Evolutionary conservation across 495 filamentous ascomycete species (phyloP), one percentile per base, ranked within the genome.

Genomic region (Massariosphaeria phaeospora): DNA sequence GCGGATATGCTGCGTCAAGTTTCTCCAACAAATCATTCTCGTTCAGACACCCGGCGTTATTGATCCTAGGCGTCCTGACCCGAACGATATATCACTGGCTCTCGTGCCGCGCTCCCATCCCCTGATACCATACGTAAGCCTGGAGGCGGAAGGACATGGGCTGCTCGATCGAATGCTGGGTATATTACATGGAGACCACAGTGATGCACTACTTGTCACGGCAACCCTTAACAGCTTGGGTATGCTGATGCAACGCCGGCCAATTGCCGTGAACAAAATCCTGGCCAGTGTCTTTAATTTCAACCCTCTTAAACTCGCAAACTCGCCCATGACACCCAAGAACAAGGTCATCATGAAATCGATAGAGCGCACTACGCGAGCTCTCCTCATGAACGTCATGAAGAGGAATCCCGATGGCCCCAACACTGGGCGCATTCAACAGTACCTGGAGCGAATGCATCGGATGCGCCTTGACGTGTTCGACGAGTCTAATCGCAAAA

Each of bases 1-100:
- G 38, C 85, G 84, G 65, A 79, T 96, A 65, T 91, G 89, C 76
- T 96, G 93, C 70, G 86, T 96, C 76, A 98, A 98, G 67, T 97
- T 98, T 65, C 83, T 87, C 13, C 91, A 97, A 73, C 80, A 88
- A 23, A 89, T 97, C 30, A 86, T 98, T 36, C 84, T 95, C 48
- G 84, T 88, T 6, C 91, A 98, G 67, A 96, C 90, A 6, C 84
- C 84, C 12, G 90, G 89, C 31, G 70, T 83, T 55, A 84, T 82
- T 24, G 93, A 97, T 67, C 88, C 88, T 54, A 83, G 88, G 82
- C 79, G 90, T 59, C 82, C 87, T 12, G 85, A 90, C 36, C 82
- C 87, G 48, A 88, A 91, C 39, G 94, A 97, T 64, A 85, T 91
- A 33, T 96, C 89, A 5, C 71, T 96, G 29, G 76, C 82, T 49